Base-by-base conservation (phyloP, 2,329 filamentous ascomycete genomes). In the Coniella lustricola region DNA sequence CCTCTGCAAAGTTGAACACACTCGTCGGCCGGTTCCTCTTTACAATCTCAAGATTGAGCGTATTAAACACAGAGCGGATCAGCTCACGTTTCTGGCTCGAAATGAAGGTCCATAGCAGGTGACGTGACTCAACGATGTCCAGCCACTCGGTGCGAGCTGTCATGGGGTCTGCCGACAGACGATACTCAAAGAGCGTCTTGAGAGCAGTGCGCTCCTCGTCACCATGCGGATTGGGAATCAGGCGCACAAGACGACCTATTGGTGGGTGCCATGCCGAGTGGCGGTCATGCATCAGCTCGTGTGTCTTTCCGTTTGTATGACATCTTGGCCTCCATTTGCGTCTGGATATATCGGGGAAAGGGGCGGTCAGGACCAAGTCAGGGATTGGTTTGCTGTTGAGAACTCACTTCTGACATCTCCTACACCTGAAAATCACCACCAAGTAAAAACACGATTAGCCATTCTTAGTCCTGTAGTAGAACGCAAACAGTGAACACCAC, bases 151-250 rank as follows among this genome's bases (percentile, higher is more conserved):
- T 65, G 18, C 85, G 76, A 0, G 91, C 90, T 20, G 71, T 64
- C 5, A 65, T 61, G 3, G 80, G 72, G 21, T 80, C 74, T 2
- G 77, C 69, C 3, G 87, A 78, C 0, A 97, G 75, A 9, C 91
- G 82, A 61, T 96, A 81, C 61, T 95, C 96, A 74, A 97, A 94
- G 46, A 97, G 77, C 1, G 76, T 69, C 62, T 87, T 90, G 59
- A 95, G 85, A 4, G 90, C 87, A 1, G 76, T 75, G 31, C 82
- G 82, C 60, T 91, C 87, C 13, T 74, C 68, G 53, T 79, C 73
- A 16, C 75, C 74, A 9, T 74, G 66, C 17, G 73, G 65, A 53
- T 83, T 77, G 1, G 91, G 91, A 53, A 97, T 96, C 42, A 97
- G 77, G 17, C 93, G 85, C 49, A 97, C 90, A 4, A 97, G 77